A percentile compares a stretch with the other conserved stretches of the same genome.
phyloP scores from a whole-genome alignment of 441 rosid species.

The Gossypium gossypioides region DNA sequence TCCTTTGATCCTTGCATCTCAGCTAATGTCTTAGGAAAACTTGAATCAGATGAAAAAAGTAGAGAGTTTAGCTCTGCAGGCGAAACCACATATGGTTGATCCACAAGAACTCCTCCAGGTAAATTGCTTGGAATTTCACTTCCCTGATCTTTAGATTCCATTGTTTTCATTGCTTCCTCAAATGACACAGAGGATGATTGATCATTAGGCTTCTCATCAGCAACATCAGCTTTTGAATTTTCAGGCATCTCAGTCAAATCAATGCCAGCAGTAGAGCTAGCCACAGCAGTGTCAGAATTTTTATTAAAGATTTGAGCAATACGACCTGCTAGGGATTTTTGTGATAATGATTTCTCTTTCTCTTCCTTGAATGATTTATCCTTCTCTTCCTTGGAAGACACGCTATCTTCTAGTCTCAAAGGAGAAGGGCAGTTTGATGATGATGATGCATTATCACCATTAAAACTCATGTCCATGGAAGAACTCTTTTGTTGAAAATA shows the following conservation, averaged over 20 bases:
- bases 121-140: conserved; percentile 57
- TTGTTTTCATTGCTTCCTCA: conserved; percentile 47
- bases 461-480: conserved; percentile 25
- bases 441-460: conserved; percentile 24
- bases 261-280: conserved; percentile 25
- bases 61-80: conserved; percentile 54
- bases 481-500: conserved; percentile 46
- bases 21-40: conserved; percentile 40
- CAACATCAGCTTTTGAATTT: conserved; percentile 25
- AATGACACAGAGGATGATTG: conserved; percentile 44
- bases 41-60: conserved; percentile 68
- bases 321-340: conserved; percentile 54
- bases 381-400: background rate
- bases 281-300: conserved; percentile 32
- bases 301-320: conserved; percentile 77
- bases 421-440: conserved; percentile 37
- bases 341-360: conserved; percentile 30
- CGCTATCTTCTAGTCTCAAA: conserved; percentile 39
- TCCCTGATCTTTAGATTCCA: conserved; percentile 62
- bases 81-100: conserved; percentile 50
- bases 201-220: conserved; percentile 38
- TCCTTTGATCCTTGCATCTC: conserved; percentile 77
- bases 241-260: conserved; percentile 44
- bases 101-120: conserved; percentile 76
- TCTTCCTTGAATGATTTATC: conserved; percentile 34